Percentiles rank a stretch among this genome's conserved stretches.
Evolutionary conservation across 2,329 filamentous ascomycete species (phyloP).

Genomic region (Pestalotiopsis sp.): DNA sequence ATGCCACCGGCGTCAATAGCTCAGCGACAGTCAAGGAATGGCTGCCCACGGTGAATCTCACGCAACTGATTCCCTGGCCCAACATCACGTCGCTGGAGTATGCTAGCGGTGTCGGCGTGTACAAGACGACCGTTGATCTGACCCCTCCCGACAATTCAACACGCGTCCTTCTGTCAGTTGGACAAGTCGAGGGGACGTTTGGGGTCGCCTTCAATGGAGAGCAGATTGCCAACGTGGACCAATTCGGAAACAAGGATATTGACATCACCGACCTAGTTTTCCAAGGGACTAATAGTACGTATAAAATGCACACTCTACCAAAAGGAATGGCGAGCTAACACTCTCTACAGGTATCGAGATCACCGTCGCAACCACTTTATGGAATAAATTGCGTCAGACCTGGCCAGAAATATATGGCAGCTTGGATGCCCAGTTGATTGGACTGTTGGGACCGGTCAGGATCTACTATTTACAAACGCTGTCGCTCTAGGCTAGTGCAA

Average conservation of each 20-base stretch:
- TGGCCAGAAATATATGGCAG: neutral
- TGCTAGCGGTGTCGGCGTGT: neutral
- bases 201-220: neutral
- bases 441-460: neutral
- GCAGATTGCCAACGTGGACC: neutral
- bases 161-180: neutral
- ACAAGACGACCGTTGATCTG: neutral
- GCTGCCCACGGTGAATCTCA: neutral
- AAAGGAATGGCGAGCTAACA: neutral
- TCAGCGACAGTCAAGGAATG: neutral
- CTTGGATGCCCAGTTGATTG: neutral
- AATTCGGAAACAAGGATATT: neutral
- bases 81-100: neutral
- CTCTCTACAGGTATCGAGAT: neutral
- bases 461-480: neutral
- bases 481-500: neutral
- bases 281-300: neutral
- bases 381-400: neutral
- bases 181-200: neutral
- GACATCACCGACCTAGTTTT: neutral
- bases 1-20: neutral
- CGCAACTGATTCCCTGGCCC: neutral
- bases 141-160: neutral
- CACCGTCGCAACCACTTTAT: neutral
- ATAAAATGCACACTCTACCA: neutral